Base-by-base conservation (phyloP, 2,329 filamentous ascomycete genomes). In the Alternaria metachromatica region DNA sequence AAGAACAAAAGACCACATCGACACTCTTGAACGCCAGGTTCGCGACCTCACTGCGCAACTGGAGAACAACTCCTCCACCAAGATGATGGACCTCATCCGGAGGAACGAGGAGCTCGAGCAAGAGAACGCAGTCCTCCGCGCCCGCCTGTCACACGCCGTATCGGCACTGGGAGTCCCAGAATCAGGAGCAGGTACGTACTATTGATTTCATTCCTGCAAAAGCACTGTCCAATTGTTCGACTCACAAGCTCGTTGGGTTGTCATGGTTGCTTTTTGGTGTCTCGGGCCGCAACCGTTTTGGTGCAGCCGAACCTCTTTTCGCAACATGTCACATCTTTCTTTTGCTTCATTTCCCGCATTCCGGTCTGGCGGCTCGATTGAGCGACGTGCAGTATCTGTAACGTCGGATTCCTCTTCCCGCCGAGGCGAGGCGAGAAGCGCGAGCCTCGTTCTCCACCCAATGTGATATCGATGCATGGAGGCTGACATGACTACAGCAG, bases 1-100 rank as follows among this genome's bases (percentile, higher is more conserved):
- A 72, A 79, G 87, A 64, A 88, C 86, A 45, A 88, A 87, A 67
- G 85, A 87, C 67, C 86, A 87, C 73, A 88, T 88, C 64, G 86
- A 88, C 66, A 80, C 79, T 26, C 81, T 88, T n/a, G 86, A 88
- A 69, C 79, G 82, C 53, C 84, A 85, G 61, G 83, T 88, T 50
- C 82, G 82, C 46, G 86, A 87, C 49, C 79, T 88, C 51, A 84
- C 81, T 53, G 76, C 82, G 11, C 83, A 82, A 57, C 79, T 82
- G 30, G 84, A 87, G 48, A 77, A 76, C 59, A 81, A 75, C 63
- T 80, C 78, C 9, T 81, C 76, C 12, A 78, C 81, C 62, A 84
- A 84, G 71, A 81, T 85, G 60, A 81, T 85, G 60, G 82, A 84
- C 33, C 76, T 86, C n/a, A 78, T 86, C 64, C 83, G 84, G 68